Evolutionary conservation across 2,329 filamentous ascomycete genomes (phyloP).

Genomic region (Neocucurbitaria cava): DNA sequence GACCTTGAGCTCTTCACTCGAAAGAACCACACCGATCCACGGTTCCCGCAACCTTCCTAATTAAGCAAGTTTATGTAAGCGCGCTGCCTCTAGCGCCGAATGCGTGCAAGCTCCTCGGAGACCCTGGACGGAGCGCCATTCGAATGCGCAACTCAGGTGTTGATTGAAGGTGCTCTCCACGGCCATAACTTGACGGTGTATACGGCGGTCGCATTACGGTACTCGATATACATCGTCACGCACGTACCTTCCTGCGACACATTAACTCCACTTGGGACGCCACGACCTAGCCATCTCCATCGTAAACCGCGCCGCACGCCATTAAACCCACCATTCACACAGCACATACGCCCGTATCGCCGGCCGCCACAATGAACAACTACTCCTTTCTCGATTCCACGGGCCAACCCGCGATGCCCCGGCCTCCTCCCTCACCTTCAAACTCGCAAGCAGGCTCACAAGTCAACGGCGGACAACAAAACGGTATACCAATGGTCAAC

Average conservation of each 20-base stretch:
- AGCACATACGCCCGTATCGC: conserved; percentile 14
- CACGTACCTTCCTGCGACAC: not conserved
- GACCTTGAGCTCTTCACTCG: too few relatives aligned
- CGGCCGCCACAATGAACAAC: conserved; percentile 41
- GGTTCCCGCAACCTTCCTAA: not conserved
- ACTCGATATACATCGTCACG: not conserved
- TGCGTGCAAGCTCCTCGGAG: not conserved
- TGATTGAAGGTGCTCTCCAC: not conserved
- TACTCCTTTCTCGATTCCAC: conserved; percentile 44
- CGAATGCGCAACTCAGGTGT: not conserved
- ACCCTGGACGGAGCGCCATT: not conserved
- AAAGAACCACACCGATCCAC: too few relatives aligned
- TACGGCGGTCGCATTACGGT: not conserved
- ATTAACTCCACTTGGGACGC: not conserved
- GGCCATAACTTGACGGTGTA: not conserved
- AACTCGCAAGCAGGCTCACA: conserved; percentile 36
- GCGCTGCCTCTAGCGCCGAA: not conserved
- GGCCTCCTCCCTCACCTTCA: conserved; percentile 44
- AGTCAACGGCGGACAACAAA: conserved; percentile 41
- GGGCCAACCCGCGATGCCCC: conserved; percentile 29
- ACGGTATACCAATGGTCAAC: conserved; percentile 49
- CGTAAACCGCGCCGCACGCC: conserved; percentile 14
- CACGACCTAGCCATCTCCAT: not conserved
- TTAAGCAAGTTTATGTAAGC: too few relatives aligned
- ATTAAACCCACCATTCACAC: conserved; percentile 14